Evolutionary conservation across 139 green algal species (phyloP).

Genomic region (Parachlorella kessleri): DNA sequence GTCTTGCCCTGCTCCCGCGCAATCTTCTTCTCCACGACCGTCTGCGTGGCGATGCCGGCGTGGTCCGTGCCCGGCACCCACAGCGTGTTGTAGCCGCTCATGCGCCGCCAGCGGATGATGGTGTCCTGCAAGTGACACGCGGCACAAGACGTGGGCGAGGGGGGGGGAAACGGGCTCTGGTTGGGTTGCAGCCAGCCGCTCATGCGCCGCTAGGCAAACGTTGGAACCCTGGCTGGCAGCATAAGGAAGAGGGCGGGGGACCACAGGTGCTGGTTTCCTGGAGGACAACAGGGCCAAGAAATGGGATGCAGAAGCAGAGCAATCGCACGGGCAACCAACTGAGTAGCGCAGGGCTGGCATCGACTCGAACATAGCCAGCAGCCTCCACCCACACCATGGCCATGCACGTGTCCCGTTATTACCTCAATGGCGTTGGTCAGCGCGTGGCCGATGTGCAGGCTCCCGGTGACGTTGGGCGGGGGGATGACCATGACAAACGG

Average conservation of each 20-base stretch:
- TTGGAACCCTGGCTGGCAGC: too few relatives aligned
- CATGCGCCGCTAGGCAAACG: too few relatives aligned
- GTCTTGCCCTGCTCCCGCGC: conserved; percentile 75
- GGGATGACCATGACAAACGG: conserved; percentile 98
- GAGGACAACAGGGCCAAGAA: too few relatives aligned
- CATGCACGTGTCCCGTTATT: too few relatives aligned
- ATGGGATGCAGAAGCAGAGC: too few relatives aligned
- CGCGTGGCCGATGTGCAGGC: conserved; percentile 97
- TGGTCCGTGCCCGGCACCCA: conserved; percentile 99
- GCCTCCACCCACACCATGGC: too few relatives aligned
- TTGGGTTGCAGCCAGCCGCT: too few relatives aligned
- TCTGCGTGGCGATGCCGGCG: conserved; percentile 92
- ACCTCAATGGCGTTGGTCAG: conserved; percentile 47
- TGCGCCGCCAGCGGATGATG: conserved; percentile 90
- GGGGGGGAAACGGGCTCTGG: not conserved
- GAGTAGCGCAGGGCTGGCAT: too few relatives aligned
- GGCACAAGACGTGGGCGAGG: not conserved
- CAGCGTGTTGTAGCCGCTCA: conserved; percentile 93
- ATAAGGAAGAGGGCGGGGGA: too few relatives aligned
- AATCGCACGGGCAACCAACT: too few relatives aligned
- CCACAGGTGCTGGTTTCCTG: too few relatives aligned
- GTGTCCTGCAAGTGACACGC: conserved; percentile 75
- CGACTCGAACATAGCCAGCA: too few relatives aligned
- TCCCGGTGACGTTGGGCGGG: conserved; percentile 97
- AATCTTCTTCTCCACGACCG: conserved; percentile 98